phyloP scores from a whole-genome alignment of 371 early-diverging fungal genomes.

The Lichtheimia ramosa region DNA sequence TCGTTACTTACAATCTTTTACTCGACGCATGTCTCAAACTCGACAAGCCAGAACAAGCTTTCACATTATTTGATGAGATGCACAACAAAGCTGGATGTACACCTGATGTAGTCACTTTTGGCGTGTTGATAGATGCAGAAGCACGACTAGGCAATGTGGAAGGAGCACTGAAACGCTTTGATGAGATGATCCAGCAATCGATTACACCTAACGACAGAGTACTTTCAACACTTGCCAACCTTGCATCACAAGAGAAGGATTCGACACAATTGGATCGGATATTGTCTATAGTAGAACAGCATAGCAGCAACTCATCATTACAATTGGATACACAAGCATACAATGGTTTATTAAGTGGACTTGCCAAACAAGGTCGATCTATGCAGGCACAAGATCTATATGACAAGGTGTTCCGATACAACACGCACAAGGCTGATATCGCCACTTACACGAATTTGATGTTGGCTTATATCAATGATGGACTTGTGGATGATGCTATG shows the following conservation, averaged over 20 bases:
- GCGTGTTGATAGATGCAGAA: constrained; percentile 51
- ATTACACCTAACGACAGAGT: constrained; percentile 38
- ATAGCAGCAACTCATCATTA: constrained; percentile 1
- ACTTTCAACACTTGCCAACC: constrained; percentile 27
- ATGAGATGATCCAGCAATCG: constrained; percentile 32
- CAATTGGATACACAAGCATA: constrained; percentile 17
- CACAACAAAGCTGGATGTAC: constrained; percentile 10
- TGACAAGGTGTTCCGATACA: constrained; percentile 33
- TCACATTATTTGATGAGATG: constrained; percentile 39
- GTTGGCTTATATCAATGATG: constrained; percentile 41
- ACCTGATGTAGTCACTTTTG: constrained; percentile 57
- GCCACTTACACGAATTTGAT: constrained; percentile 37
- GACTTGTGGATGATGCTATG: constrained; percentile 38
- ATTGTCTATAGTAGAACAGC: constrained; percentile 1
- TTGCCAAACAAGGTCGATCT: constrained; percentile 35
- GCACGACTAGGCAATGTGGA: constrained; percentile 27
- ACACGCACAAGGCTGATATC: constrained; percentile 21
- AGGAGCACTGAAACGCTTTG: constrained; percentile 30
- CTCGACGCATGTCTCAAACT: constrained; percentile 43
- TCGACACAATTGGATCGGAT: not conserved
- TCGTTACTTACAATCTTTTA: constrained; percentile 38
- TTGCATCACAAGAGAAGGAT: constrained; percentile 14
- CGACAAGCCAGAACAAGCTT: constrained; percentile 30
- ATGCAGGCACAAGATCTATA: constrained; percentile 39
- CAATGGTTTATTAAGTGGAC: constrained; percentile 28